Conservation (phyloP, 2,329 filamentous ascomycete species). For the Cercospora nicotianae region DNA sequence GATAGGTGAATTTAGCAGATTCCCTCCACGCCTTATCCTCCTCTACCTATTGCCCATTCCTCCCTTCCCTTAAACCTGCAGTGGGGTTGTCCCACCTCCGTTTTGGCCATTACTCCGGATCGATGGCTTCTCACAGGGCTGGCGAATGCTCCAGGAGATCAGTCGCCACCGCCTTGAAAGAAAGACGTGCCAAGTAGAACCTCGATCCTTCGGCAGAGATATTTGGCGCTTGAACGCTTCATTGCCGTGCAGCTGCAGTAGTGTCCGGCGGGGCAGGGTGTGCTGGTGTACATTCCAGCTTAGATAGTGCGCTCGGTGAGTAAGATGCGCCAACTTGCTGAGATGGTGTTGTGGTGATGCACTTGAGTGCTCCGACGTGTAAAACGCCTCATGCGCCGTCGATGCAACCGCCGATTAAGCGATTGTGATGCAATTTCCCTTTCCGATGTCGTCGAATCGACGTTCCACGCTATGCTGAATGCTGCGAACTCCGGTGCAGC, state of each 20-base stretch:
- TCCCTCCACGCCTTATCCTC: neutral
- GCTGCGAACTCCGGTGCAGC: conserved; percentile 13
- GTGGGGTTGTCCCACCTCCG: neutral
- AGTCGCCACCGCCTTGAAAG: neutral
- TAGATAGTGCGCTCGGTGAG: neutral
- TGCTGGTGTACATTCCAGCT: neutral
- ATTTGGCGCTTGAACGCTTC: neutral
- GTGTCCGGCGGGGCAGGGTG: neutral
- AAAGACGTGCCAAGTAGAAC: neutral
- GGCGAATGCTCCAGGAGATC: neutral
- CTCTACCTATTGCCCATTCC: neutral
- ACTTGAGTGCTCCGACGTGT: conserved; percentile 17
- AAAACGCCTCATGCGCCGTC: conserved; percentile 9
- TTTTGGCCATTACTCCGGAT: neutral
- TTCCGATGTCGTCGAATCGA: conserved; percentile 15
- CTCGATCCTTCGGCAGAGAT: neutral
- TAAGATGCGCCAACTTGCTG: neutral
- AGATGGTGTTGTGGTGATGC: conserved; percentile 20
- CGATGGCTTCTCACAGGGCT: neutral
- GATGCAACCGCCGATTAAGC: conserved; percentile 21
- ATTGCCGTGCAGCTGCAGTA: neutral
- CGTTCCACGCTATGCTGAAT: conserved; percentile 28
- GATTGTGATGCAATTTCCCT: conserved; percentile 18
- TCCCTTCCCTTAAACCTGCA: neutral
- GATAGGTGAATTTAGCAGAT: neutral